These are phyloP conservation scores for Buddleja alternifolia DNA, from an alignment of 257 asterid genomes.

Conservation along the genomic window DNA sequence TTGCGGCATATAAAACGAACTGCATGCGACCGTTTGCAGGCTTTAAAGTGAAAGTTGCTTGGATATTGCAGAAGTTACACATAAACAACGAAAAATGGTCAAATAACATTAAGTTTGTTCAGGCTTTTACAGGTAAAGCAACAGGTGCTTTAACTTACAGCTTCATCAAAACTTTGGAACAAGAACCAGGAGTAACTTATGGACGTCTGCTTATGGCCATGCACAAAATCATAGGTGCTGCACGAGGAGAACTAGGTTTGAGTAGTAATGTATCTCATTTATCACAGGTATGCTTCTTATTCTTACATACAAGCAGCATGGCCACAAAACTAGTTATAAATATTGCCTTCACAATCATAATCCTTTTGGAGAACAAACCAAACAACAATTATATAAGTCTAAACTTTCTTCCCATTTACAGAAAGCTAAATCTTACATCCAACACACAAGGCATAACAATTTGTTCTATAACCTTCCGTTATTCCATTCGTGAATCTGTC, in stretches of 20 bases:
- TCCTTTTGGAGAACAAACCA: neutral
- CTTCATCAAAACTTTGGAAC: conserved; percentile 59
- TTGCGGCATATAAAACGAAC: neutral
- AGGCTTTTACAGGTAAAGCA: conserved; percentile 65
- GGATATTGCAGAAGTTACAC: neutral
- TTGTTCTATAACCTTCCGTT: neutral
- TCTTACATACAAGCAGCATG: conserved; percentile 7
- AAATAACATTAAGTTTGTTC: conserved; percentile 26
- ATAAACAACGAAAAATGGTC: neutral
- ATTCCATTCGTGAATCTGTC: neutral
- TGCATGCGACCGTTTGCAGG: neutral
- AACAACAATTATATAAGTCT: too few species aligned
- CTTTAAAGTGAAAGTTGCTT: neutral
- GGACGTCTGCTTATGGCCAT: conserved; percentile 54
- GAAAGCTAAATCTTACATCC: too few species aligned
- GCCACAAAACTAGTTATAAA: neutral
- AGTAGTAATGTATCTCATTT: conserved; percentile 35
- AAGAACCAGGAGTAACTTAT: conserved; percentile 58
- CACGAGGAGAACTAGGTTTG: conserved; percentile 41
- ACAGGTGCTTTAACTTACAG: conserved; percentile 74
- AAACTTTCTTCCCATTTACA: too few species aligned
- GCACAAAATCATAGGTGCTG: conserved; percentile 48
- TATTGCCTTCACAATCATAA: neutral
- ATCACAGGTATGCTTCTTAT: conserved; percentile 45
- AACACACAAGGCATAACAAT: neutral